Evolutionary conservation across 2,329 filamentous ascomycete genomes (phyloP), one percentile per base, ranked within the genome.

Genomic region (Trichoderma aggressivum): DNA sequence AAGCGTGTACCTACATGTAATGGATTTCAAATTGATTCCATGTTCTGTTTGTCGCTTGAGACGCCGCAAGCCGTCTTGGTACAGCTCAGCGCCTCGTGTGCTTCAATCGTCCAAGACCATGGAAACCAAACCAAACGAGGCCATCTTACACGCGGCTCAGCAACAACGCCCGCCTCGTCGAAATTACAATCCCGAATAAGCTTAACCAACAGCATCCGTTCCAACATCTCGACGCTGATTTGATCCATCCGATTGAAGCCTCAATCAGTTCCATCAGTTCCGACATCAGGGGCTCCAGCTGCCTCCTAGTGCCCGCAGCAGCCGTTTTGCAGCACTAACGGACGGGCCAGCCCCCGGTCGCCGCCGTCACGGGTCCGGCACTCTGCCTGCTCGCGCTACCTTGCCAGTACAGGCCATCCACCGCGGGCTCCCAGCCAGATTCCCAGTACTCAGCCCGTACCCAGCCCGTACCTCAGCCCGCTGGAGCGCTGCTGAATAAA

Each of bases 261-360:
- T 12, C 21, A 24, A 11, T 53, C 26, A 28, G 26, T 28, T 24
- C 47, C 26, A 30, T 2, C 53, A 11, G 16, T 8, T 12, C 16
- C 34, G 26, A 55, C 62, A 16, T 50, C 36, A 68, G 55, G 65
- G 65, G 65, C 50, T 66, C 34, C 50, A 56, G 63, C 63, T 66
- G 24, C 30, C 32, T 28, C 47, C 50, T 67, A 67, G 53, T n/a
- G 53, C 65, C 53, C 36, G 36, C 55, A 18, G 36, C 65, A 69
- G 65, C 65, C 50, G 28, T 43, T 66, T 53, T 34, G 12, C 14
- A 36, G 64, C 26, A 32, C 61, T 63, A 58, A 39, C 55, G 28
- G 65, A 60, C 36, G 56, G 53, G 58, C 39, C 36, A 50, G 24
- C 53, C 26, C 28, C 50, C 56, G 36, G 65, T 14, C 55, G 36